Evolutionary conservation across 257 asterid species (phyloP).

Genomic region (Scutellaria barbata): DNA sequence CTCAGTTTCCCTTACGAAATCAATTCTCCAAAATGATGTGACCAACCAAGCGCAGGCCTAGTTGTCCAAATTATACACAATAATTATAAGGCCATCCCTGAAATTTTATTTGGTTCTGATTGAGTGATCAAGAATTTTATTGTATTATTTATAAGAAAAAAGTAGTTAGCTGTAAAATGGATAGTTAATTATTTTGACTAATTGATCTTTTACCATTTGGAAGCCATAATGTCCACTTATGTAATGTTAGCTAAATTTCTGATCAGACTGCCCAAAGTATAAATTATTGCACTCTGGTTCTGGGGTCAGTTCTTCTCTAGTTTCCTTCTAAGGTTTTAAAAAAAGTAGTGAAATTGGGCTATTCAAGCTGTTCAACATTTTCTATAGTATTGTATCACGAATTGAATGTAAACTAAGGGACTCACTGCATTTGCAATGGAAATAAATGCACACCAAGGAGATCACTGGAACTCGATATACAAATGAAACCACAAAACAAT

Average conservation of each 20-base stretch:
- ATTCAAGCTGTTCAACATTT: background rate
- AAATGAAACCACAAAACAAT: background rate
- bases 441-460: background rate
- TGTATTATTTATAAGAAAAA: background rate
- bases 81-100: background rate
- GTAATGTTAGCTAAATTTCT: background rate
- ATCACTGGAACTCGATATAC: background rate
- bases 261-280: background rate
- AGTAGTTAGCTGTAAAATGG: background rate
- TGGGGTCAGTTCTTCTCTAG: background rate
- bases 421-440: background rate
- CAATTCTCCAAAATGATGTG: constrained; percentile 5
- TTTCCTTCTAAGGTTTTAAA: background rate
- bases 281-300: background rate
- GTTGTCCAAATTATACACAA: background rate
- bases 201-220: background rate
- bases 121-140: background rate
- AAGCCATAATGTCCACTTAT: background rate
- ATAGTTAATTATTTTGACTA: background rate
- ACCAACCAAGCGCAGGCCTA: background rate
- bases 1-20: background rate
- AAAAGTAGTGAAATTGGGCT: background rate
- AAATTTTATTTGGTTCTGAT: constrained; percentile 9
- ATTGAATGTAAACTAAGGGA: background rate
- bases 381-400: background rate